phyloP scores from a whole-genome alignment of 768 basidiomycete genomes.

The Suillus subalutaceus region DNA sequence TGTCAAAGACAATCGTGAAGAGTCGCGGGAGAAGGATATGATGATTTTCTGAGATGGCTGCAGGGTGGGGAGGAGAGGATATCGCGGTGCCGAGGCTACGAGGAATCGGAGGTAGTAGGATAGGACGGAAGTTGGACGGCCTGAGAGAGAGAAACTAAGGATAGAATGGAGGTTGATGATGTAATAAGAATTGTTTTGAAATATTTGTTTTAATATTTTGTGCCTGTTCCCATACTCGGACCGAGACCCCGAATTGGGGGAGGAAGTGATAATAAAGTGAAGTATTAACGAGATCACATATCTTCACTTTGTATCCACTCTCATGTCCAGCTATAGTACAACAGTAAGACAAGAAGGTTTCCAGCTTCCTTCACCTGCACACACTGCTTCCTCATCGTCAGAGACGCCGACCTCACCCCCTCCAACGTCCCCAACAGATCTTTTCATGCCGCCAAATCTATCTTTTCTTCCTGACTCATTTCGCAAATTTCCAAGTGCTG shows the following conservation, averaged over 20 bases:
- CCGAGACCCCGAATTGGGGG: constrained; percentile 30
- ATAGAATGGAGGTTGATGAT: constrained; percentile 2
- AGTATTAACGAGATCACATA: not conserved
- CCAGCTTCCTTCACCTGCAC: constrained; percentile 55
- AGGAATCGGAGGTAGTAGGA: constrained; percentile 3
- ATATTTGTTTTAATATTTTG: not conserved
- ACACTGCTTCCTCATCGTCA: constrained; percentile 23
- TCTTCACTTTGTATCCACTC: not conserved
- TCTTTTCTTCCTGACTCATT: constrained; percentile 57
- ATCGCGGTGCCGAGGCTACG: constrained; percentile 8
- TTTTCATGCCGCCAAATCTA: constrained; percentile 49
- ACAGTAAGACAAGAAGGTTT: constrained; percentile 74
- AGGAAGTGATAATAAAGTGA: constrained; percentile 11
- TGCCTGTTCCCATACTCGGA: constrained; percentile 32
- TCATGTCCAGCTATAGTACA: constrained; percentile 31
- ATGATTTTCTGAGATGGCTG: not conserved
- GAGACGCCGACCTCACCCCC: constrained; percentile 29
- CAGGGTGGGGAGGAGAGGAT: not conserved
- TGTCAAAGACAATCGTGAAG: not conserved
- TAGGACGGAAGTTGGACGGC: constrained; percentile 1
- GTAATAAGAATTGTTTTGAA: constrained; percentile 4
- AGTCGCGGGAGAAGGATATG: constrained; percentile 7
- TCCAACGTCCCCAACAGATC: constrained; percentile 31
- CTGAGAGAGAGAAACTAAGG: not conserved
- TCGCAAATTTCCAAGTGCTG: constrained; percentile 48